Conservation (phyloP, 169 alveolate genomes). For the Plasmodium inui region DNA sequence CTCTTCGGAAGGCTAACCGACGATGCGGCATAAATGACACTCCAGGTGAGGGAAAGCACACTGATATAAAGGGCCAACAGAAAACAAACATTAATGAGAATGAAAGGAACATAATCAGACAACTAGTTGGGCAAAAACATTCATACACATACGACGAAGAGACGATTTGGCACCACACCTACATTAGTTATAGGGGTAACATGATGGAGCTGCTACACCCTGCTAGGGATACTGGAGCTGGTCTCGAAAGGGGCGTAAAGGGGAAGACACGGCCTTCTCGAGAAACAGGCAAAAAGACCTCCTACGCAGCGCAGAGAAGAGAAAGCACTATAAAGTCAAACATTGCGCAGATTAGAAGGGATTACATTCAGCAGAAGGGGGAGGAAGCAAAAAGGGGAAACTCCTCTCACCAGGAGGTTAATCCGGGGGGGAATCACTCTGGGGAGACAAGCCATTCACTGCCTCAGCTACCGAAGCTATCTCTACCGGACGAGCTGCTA, state of each 20-base stretch:
- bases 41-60: not conserved
- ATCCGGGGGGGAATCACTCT: not conserved
- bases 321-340: not conserved
- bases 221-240: not conserved
- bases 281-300: not conserved
- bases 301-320: not conserved
- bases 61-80: not conserved
- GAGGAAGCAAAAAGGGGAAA: not conserved
- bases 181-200: slow-evolving; percentile 24
- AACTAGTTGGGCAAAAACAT: slow-evolving; percentile 1
- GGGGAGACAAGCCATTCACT: not conserved
- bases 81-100: not conserved
- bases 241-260: not conserved
- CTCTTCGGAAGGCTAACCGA: not conserved
- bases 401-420: not conserved
- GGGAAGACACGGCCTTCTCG: not conserved
- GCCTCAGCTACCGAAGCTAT: not conserved
- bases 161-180: not conserved
- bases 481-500: not conserved
- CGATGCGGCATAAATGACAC: not conserved
- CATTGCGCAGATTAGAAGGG: slow-evolving; percentile 5
- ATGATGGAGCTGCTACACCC: not conserved
- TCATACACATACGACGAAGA: slow-evolving; percentile 2
- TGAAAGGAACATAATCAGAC: slow-evolving; percentile 23
- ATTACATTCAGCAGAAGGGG: not conserved